These are phyloP conservation scores for Durusdinium trenchii DNA, from an alignment of 73 alveolate species.

Conservation along the genomic window DNA sequence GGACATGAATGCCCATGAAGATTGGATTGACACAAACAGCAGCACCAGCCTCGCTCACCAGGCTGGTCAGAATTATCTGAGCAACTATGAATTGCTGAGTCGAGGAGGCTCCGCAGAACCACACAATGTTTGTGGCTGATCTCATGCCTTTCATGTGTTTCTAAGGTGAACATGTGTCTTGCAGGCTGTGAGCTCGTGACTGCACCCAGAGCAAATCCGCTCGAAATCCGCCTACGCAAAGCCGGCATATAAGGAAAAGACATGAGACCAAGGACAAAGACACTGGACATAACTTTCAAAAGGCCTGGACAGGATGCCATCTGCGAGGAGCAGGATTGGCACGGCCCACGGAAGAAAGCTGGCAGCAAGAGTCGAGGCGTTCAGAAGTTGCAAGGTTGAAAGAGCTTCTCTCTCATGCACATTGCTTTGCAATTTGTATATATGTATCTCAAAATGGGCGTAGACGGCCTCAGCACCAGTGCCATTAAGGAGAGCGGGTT, in stretches of 20 bases:
- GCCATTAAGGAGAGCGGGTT: slow-evolving; percentile 64
- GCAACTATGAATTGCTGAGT: too few species aligned
- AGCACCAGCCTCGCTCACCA: slow-evolving; percentile 52
- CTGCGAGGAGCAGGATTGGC: slow-evolving; percentile 19
- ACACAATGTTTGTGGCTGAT: too few species aligned
- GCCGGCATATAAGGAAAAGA: too few species aligned
- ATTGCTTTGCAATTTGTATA: neutral
- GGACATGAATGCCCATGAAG: too few species aligned
- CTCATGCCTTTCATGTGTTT: too few species aligned
- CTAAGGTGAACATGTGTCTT: too few species aligned
- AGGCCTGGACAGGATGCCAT: slow-evolving; percentile 6
- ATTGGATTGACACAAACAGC: too few species aligned
- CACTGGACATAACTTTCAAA: too few species aligned
- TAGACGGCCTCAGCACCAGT: neutral
- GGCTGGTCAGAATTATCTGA: slow-evolving; percentile 48
- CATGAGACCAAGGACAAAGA: too few species aligned
- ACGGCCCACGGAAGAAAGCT: slow-evolving; percentile 76
- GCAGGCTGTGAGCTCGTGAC: neutral
- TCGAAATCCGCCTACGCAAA: neutral
- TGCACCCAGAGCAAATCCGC: slow-evolving; percentile 27
- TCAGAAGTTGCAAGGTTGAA: too few species aligned
- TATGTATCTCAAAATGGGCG: neutral
- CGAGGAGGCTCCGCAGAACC: too few species aligned
- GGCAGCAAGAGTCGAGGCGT: neutral
- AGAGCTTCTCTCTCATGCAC: too few species aligned